Conservation (phyloP, 345 rosid genomes). For the Hibiscus trionum region DNA sequence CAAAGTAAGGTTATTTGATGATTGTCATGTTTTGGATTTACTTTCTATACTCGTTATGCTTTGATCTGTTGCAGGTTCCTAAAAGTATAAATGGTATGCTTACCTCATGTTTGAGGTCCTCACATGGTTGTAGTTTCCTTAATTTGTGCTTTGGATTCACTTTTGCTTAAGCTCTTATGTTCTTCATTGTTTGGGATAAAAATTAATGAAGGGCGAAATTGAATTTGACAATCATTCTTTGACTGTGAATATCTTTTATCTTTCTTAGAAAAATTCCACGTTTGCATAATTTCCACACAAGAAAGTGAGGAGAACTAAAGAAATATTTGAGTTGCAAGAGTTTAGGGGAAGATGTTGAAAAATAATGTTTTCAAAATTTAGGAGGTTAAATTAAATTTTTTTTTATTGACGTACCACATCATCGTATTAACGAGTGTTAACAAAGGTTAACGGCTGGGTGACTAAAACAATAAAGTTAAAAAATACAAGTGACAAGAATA, state of each 20-base stretch:
- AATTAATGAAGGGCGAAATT: background rate
- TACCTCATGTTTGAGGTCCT: background rate
- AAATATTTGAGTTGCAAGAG: too few species aligned
- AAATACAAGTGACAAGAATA: too few species aligned
- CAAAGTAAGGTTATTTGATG: constrained; percentile 50
- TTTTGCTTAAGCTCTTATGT: background rate
- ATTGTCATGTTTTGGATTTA: background rate
- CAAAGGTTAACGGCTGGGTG: too few species aligned
- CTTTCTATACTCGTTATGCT: background rate
- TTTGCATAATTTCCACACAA: background rate
- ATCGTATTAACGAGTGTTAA: too few species aligned
- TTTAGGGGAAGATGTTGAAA: too few species aligned
- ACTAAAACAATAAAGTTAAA: too few species aligned
- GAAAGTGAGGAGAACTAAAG: too few species aligned
- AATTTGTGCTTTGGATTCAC: background rate
- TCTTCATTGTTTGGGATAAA: background rate
- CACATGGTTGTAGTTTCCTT: background rate
- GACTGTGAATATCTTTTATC: background rate
- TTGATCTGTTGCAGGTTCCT: background rate
- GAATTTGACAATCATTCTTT: background rate
- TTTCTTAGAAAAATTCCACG: background rate
- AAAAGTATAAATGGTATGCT: background rate
- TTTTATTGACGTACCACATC: too few species aligned
- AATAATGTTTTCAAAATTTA: too few species aligned
- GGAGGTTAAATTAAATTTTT: too few species aligned